phyloP scores from a whole-genome alignment of 306 rosid genomes.

The Urtica urens region DNA sequence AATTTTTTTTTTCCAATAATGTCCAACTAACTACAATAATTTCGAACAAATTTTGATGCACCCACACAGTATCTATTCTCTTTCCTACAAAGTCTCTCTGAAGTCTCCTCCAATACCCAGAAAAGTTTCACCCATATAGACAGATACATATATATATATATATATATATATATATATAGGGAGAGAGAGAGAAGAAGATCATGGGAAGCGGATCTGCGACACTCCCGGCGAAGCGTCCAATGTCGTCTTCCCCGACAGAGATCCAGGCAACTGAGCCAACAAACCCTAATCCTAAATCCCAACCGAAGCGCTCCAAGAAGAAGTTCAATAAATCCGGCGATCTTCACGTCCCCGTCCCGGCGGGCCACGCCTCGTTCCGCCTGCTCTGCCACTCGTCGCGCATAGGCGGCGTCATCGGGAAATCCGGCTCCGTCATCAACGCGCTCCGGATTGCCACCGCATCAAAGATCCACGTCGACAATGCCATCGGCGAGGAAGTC shows the following conservation, averaged over 20 bases:
- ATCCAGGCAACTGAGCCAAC: too few species aligned
- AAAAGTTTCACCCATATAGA: neutral
- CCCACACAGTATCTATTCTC: neutral
- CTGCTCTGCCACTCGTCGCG: constrained; percentile 81
- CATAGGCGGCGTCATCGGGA: constrained; percentile 89
- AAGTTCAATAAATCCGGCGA: neutral
- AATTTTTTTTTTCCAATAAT: too few species aligned
- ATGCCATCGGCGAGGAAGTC: constrained; percentile 46
- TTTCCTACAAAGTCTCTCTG: neutral
- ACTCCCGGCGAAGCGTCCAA: constrained; percentile 62
- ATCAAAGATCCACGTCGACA: constrained; percentile 81
- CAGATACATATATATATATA: neutral
- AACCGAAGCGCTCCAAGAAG: constrained; percentile 52
- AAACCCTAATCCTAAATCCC: constrained; percentile 24
- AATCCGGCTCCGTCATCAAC: constrained; percentile 64
- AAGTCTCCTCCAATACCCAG: neutral
- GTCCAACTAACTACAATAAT: too few species aligned
- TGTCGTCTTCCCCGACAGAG: constrained; percentile 38
- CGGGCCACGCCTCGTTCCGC: constrained; percentile 72
- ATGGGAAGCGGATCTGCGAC: constrained; percentile 68
- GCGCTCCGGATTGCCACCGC: constrained; percentile 69
- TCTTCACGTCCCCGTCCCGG: constrained; percentile 36
- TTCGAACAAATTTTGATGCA: too few species aligned
- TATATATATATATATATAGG: neutral
- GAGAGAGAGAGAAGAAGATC: constrained; percentile 11